Evolutionary conservation across 2,329 filamentous ascomycete genomes (phyloP), one percentile per base, ranked within the genome.

Genomic region (Apiospora pterosperma): DNA sequence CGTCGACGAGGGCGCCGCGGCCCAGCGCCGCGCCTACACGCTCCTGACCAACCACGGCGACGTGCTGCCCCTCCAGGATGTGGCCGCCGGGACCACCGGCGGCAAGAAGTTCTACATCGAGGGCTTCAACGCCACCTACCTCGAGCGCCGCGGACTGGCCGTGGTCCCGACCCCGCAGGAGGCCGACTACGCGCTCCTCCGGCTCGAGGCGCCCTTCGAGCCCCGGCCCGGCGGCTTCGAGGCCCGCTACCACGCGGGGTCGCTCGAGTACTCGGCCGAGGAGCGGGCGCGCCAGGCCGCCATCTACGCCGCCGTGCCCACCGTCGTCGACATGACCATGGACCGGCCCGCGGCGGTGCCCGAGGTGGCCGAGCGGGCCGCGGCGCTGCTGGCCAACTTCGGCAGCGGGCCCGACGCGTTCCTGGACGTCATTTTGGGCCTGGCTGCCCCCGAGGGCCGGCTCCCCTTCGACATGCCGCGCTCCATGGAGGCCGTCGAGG

Each of bases 391-490:
- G 34, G 78, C 71, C 11, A 80, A 75, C 65, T 81, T 75, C 65
- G 79, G 78, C 2, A 76, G 75, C 31, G 72, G 74, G n/a, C 66
- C 74, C 0, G 76, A 80, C 0, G 80, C 80, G 0, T 80, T 82
- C 63, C 66, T 84, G 4, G 81, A 82, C 64, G 73, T 82, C 0
- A 65, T 81, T 1, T 78, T 82, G 63, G 75, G 74, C 0, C 66
- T 74, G 1, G 73, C 72, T 8, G 67, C 71, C 38, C 81, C 81
- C 0, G 67, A 77, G 62, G 81, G 81, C 0, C 78, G 74, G 70
- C 65, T 84, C 64, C 81, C 81, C 0, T 82, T 81, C 68, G 81
- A 83, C 69, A 63, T 83, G 55, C 81, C 81, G 0, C 69, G 78
- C 31, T 80, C 77, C 12, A 76, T 76, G 67, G 74, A 70, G 60